Percentiles rank a stretch among this genome's conserved stretches.
phyloP scores from a whole-genome alignment of 108 stramenopile genomes.

The Cyclotella kingstonii region DNA sequence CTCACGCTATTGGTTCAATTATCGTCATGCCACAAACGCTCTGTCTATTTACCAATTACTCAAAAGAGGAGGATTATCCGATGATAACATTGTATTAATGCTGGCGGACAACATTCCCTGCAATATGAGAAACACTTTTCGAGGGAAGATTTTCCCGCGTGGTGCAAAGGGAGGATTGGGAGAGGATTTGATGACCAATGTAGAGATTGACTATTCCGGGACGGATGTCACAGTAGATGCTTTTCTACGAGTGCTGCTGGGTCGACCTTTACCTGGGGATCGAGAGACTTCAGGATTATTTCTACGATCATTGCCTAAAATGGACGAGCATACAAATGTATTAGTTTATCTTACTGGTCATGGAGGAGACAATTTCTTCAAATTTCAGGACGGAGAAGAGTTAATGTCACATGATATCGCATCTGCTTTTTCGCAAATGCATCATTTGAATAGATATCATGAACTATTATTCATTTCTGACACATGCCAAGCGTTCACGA shows the following conservation, averaged over 20 bases:
- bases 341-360: conserved; percentile 94
- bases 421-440: conserved; percentile 66
- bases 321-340: conserved; percentile 59
- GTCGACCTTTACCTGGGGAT: conserved; percentile 43
- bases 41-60: conserved; percentile 71
- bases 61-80: conserved; percentile 64
- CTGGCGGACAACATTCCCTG: conserved; percentile 85
- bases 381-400: conserved; percentile 97
- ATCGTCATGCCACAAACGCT: conserved; percentile 89
- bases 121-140: conserved; percentile 69
- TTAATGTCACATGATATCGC: conserved; percentile 78
- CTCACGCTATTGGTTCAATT: conserved; percentile 92
- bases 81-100: conserved; percentile 87
- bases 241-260: conserved; percentile 76
- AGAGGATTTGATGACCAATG: conserved; percentile 59
- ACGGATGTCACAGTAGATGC: conserved; percentile 94
- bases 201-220: conserved; percentile 90
- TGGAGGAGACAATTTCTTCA: conserved; percentile 96
- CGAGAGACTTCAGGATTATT: conserved; percentile 7
- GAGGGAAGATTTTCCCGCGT: conserved; percentile 62
- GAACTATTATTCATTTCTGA: conserved; percentile 85
- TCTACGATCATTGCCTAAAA: conserved; percentile 37
- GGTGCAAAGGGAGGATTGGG: conserved; percentile 45
- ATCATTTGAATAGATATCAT: conserved; percentile 53
- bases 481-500: conserved; percentile 94